Percentiles rank a stretch among this genome's conserved stretches.
These are phyloP conservation scores for Hypoxylon sp. DNA, from an alignment of 2,329 filamentous ascomycete genomes.

Conservation along the genomic window DNA sequence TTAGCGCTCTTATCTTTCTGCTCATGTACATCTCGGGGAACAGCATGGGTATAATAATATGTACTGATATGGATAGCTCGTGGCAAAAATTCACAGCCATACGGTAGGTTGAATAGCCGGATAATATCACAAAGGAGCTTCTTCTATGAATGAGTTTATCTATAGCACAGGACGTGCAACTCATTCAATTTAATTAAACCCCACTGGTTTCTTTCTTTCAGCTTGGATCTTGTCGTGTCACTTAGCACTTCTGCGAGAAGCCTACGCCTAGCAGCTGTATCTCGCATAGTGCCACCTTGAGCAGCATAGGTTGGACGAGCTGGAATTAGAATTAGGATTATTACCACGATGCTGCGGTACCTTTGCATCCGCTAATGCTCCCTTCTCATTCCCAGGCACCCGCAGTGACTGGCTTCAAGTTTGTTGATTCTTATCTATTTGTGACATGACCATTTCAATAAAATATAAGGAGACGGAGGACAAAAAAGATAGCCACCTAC, in stretches of 20 bases:
- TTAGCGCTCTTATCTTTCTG: constrained; percentile 5
- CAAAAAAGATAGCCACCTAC: constrained; percentile 24
- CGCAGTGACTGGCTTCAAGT: no score
- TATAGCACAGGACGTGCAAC: neutral
- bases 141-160: no score
- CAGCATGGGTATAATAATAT: neutral
- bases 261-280: constrained; percentile 32
- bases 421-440: constrained; percentile 3
- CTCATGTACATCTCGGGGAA: neutral
- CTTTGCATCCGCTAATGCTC: constrained; percentile 5
- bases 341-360: constrained; percentile 15
- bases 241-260: constrained; percentile 28
- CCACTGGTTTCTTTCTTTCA: neutral
- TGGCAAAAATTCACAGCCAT: neutral
- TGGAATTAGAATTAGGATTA: constrained; percentile 6
- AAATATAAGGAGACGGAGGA: constrained; percentile 1
- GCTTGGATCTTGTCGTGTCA: constrained; percentile 13
- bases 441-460: constrained; percentile 3
- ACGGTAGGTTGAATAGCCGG: constrained; percentile 7
- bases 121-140: no score
- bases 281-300: constrained; percentile 32
- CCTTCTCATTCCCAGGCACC: no score
- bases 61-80: no score
- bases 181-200: neutral
- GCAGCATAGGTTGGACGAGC: neutral